A percentile compares a stretch with the other conserved stretches of the same genome.
These are phyloP conservation scores for Phaeosphaeria sp. DNA, from an alignment of 2,329 filamentous ascomycete genomes.

Conservation along the genomic window DNA sequence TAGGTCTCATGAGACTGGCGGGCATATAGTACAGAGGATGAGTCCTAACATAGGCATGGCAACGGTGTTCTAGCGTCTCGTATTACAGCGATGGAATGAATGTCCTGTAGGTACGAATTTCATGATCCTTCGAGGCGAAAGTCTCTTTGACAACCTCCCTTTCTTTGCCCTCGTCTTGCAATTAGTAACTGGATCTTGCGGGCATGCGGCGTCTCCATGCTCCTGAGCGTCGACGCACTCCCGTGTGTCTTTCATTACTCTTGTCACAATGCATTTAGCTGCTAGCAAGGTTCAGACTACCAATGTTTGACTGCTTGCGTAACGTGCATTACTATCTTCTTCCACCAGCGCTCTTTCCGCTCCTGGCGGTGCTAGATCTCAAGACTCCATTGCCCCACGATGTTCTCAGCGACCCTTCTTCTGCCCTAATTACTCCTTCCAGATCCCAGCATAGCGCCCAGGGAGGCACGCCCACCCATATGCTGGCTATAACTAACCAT, in stretches of 20 bases:
- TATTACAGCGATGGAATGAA: background rate
- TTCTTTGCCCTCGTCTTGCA: background rate
- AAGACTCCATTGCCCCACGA: constrained; percentile 15
- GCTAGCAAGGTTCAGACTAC: too few relatives aligned
- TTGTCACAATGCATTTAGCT: too few relatives aligned
- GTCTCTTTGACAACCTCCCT: background rate
- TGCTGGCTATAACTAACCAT: constrained; percentile 31
- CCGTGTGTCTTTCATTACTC: too few relatives aligned
- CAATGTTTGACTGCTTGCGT: too few relatives aligned
- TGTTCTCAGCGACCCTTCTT: constrained; percentile 9
- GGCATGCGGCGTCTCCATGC: too few relatives aligned
- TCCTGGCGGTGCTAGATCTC: background rate
- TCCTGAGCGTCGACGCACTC: too few relatives aligned
- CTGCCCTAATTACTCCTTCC: constrained; percentile 11
- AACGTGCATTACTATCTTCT: background rate
- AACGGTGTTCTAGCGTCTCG: constrained; percentile 24
- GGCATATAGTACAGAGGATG: background rate
- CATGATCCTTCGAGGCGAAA: background rate
- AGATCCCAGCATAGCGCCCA: constrained; percentile 16
- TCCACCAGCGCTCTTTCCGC: background rate
- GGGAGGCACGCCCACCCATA: constrained; percentile 33
- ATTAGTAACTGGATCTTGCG: too few relatives aligned
- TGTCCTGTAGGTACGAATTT: background rate
- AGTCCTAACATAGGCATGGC: constrained; percentile 26
- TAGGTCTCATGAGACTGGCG: background rate